phyloP scores from a whole-genome alignment of 106 monocot genomes.

The Dendrobium huoshanense region DNA sequence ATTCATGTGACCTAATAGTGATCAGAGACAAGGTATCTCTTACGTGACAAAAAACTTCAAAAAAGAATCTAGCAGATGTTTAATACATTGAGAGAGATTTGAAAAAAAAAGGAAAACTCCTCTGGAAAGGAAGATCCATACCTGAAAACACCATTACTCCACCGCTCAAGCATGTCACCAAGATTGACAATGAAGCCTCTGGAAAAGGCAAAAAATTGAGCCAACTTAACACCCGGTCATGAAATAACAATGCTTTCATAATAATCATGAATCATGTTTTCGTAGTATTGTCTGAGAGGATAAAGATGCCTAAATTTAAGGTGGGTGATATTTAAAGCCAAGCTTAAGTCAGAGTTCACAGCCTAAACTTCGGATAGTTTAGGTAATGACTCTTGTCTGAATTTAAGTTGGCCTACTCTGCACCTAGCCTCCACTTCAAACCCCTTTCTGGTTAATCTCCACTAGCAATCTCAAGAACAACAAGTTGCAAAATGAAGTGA shows the following conservation, averaged over 20 bases:
- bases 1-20: not conserved
- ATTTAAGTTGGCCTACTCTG: too few relatives aligned
- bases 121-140: slow-evolving; percentile 10
- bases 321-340: too few relatives aligned
- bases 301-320: too few relatives aligned
- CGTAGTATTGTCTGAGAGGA: too few relatives aligned
- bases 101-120: not conserved
- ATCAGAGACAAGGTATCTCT: too few relatives aligned
- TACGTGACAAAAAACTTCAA: too few relatives aligned
- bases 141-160: slow-evolving; percentile 94
- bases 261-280: too few relatives aligned
- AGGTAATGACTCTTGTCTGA: too few relatives aligned
- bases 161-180: slow-evolving; percentile 97
- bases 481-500: not conserved
- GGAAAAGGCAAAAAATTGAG: slow-evolving; percentile 9
- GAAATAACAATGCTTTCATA: too few relatives aligned
- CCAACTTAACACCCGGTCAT: too few relatives aligned
- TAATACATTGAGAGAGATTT: not conserved
- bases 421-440: not conserved
- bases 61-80: not conserved
- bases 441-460: not conserved
- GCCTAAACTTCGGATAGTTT: too few relatives aligned
- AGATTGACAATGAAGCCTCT: slow-evolving; percentile 92
- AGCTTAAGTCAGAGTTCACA: too few relatives aligned
- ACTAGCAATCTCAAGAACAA: not conserved